Evolutionary conservation across 345 rosid species (phyloP).

Genomic region (Erysimum cheiranthoides): DNA sequence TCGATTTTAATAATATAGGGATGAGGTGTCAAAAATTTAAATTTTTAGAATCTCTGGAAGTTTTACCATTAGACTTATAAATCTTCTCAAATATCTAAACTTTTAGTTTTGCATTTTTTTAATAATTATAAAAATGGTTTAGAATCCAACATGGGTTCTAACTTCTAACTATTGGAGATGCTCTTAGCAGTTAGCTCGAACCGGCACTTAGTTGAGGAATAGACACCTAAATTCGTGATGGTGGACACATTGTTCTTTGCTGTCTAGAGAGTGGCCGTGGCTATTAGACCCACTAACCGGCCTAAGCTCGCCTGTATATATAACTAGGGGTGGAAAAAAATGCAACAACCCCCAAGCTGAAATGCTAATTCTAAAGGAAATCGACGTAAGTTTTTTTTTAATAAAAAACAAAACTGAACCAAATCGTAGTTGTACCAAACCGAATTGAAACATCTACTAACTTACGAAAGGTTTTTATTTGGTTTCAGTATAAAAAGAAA

Average conservation of each 20-base stretch:
- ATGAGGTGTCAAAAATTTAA: no score
- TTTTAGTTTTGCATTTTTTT: no score
- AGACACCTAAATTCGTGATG: not conserved
- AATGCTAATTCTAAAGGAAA: not conserved
- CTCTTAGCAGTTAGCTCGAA: not conserved
- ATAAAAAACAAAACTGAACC: not conserved
- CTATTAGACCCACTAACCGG: constrained; percentile 18
- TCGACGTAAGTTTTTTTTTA: not conserved
- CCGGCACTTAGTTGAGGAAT: not conserved
- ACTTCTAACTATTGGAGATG: no score
- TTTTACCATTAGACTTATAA: no score
- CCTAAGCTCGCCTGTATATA: no score
- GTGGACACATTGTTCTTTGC: constrained; percentile 12
- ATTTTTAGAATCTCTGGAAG: no score
- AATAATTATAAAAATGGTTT: no score
- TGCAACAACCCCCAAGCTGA: not conserved
- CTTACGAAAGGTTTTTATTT: not conserved
- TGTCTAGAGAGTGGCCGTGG: constrained; percentile 4
- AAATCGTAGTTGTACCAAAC: not conserved
- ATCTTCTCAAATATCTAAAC: no score
- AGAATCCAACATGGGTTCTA: no score
- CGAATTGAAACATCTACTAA: not conserved
- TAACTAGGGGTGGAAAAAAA: no score
- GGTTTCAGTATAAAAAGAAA: not conserved
- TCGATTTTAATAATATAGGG: no score